Evolutionary conservation across 208 protist species (phyloP).

Genomic region (Lotmaria passim): DNA sequence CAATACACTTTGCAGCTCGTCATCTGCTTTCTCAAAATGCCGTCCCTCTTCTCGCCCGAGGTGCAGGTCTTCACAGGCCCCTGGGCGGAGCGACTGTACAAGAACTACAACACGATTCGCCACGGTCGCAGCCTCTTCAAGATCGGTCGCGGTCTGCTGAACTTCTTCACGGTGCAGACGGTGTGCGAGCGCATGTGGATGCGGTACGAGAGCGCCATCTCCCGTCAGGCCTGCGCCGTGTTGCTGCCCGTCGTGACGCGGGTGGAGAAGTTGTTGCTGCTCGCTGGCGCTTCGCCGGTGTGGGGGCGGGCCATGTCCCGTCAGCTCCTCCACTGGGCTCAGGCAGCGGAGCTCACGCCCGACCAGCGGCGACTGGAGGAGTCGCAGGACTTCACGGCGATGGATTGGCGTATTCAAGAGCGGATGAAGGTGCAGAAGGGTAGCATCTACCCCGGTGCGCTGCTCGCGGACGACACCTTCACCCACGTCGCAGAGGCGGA

Average conservation of each 20-base stretch:
- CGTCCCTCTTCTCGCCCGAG: constrained; percentile 67
- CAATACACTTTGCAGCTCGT: constrained; percentile 81
- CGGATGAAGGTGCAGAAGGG: constrained; percentile 8
- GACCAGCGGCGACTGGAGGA: constrained; percentile 15
- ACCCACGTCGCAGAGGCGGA: constrained; percentile 44
- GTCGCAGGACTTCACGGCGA: not conserved
- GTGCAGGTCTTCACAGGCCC: constrained; percentile 45
- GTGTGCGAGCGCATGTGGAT: constrained; percentile 68
- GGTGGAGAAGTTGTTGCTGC: constrained; percentile 18
- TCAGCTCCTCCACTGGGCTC: constrained; percentile 25
- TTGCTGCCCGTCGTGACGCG: constrained; percentile 32
- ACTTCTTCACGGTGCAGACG: constrained; percentile 74
- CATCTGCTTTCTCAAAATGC: constrained; percentile 76
- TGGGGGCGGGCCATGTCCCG: constrained; percentile 12
- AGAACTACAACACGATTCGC: constrained; percentile 88
- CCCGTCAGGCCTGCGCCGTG: constrained; percentile 13
- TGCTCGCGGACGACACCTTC: constrained; percentile 53
- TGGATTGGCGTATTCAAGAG: constrained; percentile 24
- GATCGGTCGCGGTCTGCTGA: constrained; percentile 78
- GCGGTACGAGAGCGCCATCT: constrained; percentile 52
- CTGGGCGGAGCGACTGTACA: constrained; percentile 72
- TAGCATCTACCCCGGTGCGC: constrained; percentile 1
- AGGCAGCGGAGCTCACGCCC: constrained; percentile 14
- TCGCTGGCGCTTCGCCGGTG: constrained; percentile 11
- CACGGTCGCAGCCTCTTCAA: constrained; percentile 89